Base-by-base conservation (phyloP, 345 rosid genomes). In the Microthlaspi erraticum region DNA sequence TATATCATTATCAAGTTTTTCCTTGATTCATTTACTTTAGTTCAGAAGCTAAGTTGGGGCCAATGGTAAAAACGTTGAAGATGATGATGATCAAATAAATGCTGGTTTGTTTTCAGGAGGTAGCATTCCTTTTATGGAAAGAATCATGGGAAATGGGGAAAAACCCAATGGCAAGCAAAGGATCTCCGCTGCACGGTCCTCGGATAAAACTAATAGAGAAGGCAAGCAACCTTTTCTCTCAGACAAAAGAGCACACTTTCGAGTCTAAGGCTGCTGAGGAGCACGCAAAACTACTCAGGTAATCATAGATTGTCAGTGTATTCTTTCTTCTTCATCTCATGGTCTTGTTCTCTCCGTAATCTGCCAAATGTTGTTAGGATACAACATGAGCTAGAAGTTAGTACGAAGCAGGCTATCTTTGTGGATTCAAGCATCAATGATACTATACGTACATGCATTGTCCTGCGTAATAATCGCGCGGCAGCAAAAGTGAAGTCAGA, bases 201-300 rank as follows among this genome's bases (percentile, higher is more conserved):
- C 99, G 99, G 36, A 88, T 91, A 76, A 94, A 91, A 74, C 84
- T 84, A 42, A 83, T 89, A 63, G 97, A 94, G 71, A 89, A 89
- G 72, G 87, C 97, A 42, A 93, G 84, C 3, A 72, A 72, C 53
- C 89, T 91, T 71, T 89, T 91, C 48, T 37, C 86, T 29, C 97
- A 94, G 66, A 89, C 97, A n/a, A 94, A 91, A 79, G 99, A 94
- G 59, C 90, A 93, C 65, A 78, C 73, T 41, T 94, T 94, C 48
- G 97, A 94, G 90, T 89, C 97, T 45, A 94, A 91, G 73, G 97
- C 96, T 70, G 99, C 97, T 6, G 97, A 94, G 66, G 99, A 94
- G 78, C 99, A 94, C 74, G 93, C 97, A 50, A 94, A 89, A 79
- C 76, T 94, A 58, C 76, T 94, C 64, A 94, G 91, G 99, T 93